These are phyloP conservation scores for Fusarium secorum DNA, from an alignment of 2,329 filamentous ascomycete genomes.

Conservation along the genomic window DNA sequence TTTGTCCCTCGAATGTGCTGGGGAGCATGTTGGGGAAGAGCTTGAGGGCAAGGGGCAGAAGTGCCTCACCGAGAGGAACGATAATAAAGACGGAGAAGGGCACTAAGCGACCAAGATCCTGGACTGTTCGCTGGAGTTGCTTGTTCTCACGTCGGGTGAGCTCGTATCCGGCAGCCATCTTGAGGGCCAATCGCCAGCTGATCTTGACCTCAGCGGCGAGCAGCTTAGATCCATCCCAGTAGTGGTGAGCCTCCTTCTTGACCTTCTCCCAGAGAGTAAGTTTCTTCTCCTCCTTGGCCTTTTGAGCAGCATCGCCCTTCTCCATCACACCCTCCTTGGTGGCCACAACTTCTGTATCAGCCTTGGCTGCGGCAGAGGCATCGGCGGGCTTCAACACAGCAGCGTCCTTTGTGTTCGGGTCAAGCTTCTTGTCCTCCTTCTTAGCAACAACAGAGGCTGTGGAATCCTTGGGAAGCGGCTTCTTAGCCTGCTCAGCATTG, in stretches of 20 bases:
- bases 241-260: slow-evolving; percentile 92
- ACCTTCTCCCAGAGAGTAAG: slow-evolving; percentile 89
- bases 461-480: slow-evolving; percentile 72
- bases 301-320: slow-evolving; percentile 64
- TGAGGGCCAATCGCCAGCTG: slow-evolving; percentile 87
- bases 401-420: slow-evolving; percentile 21
- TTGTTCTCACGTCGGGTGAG: slow-evolving; percentile 91
- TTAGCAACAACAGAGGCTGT: slow-evolving; percentile 46
- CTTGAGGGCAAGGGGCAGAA: slow-evolving; percentile 89
- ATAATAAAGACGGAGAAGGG: slow-evolving; percentile 98
- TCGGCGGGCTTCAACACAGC: slow-evolving; percentile 34
- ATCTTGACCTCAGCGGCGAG: slow-evolving; percentile 92
- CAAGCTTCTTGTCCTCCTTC: slow-evolving; percentile 46
- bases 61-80: slow-evolving; percentile 92
- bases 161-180: slow-evolving; percentile 98
- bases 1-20: slow-evolving; percentile 94
- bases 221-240: slow-evolving; percentile 98
- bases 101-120: slow-evolving; percentile 89
- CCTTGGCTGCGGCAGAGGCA: slow-evolving; percentile 44
- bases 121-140: slow-evolving; percentile 91
- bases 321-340: slow-evolving; percentile 67
- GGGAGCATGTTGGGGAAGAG: slow-evolving; percentile 97
- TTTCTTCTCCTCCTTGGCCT: slow-evolving; percentile 79
- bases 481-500: slow-evolving; percentile 88
- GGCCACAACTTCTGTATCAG: slow-evolving; percentile 51